Conservation (phyloP, 192 early-diverging fungal genomes). For the Geosiphon pyriformis region DNA sequence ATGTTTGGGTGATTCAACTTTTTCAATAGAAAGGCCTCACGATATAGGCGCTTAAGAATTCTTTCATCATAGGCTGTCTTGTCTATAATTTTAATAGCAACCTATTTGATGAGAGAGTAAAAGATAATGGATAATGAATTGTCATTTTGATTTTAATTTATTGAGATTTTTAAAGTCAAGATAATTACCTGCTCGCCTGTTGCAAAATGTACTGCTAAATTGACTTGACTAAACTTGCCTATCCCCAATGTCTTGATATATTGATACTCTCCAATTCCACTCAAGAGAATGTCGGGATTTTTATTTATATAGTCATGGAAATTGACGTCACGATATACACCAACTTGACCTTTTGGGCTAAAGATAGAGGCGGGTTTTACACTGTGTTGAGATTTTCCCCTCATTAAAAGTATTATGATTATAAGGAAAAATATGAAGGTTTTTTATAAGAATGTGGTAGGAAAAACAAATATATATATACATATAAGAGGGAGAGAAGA, state of each 20-base stretch:
- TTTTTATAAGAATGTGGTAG: no score
- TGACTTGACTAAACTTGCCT: not conserved
- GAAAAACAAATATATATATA: no score
- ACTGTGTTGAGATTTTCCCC: not conserved
- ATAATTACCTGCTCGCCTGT: not conserved
- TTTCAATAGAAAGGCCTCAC: slow-evolving; percentile 76
- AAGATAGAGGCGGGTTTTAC: not conserved
- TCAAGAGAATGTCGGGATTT: not conserved
- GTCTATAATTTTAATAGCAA: slow-evolving; percentile 46
- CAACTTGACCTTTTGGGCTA: not conserved
- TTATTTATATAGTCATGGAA: not conserved
- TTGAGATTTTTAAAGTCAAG: not conserved
- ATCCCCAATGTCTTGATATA: not conserved
- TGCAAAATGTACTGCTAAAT: not conserved
- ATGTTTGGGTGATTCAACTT: slow-evolving; percentile 87
- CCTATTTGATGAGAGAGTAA: slow-evolving; percentile 8
- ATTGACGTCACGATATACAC: not conserved
- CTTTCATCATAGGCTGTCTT: slow-evolving; percentile 47
- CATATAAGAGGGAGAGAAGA: no score
- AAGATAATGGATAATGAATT: no score
- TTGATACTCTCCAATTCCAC: not conserved
- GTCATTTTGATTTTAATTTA: not conserved
- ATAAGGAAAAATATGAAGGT: no score
- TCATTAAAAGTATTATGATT: not conserved
- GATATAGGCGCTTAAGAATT: slow-evolving; percentile 62